Evolutionary conservation across 768 basidiomycete genomes (phyloP), one percentile per base, ranked within the genome.

Genomic region (Auriscalpium vulgare): DNA sequence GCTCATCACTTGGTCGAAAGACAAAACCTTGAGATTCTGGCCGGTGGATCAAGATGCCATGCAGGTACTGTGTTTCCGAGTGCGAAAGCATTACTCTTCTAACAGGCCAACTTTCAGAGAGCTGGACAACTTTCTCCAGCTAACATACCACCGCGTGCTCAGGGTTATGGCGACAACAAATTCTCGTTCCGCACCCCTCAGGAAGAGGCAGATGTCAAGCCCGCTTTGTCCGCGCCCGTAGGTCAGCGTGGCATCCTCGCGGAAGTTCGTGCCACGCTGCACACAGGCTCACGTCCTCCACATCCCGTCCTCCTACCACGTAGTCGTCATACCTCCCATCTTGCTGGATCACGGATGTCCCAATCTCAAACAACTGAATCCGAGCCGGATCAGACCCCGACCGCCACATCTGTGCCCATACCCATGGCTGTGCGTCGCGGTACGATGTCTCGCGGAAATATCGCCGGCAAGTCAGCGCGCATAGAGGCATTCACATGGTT

Each of bases 11-110:
- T 87, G 85, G 85, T 91, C 91, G 1, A 95, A 93, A 67, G 97
- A 98, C 66, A 81, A 91, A 17, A 94, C 90, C 0, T 70, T 99
- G 37, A 76, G 92, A 13, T 89, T 97, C 66, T 95, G 93, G 90
- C 95, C 93, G 0, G 78, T 97, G 2, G 82, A 84, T 53, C 68
- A 74, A 1, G 84, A 87, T 37, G 78, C 78, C 40, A 82, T 89
- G 74, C 78, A 86, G 76, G 91, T 82, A 60, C 17, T 43, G 73
- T 38, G 37, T 13, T 34, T 50, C 29, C n/a, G 14, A 9, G 40
- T 51, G 38, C 47, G 9, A 40, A 16, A 17, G 10, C 16, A 17
- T 16, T 14, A 23, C 6, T 40, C 29, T 19, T 13, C 37, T 54
- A 47, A 52, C 37, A 50, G 29, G 11, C 23, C 10, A 8, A n/a